Evolutionary conservation across 139 green algal species (phyloP).

Genomic region (Coccomyxa sp.): DNA sequence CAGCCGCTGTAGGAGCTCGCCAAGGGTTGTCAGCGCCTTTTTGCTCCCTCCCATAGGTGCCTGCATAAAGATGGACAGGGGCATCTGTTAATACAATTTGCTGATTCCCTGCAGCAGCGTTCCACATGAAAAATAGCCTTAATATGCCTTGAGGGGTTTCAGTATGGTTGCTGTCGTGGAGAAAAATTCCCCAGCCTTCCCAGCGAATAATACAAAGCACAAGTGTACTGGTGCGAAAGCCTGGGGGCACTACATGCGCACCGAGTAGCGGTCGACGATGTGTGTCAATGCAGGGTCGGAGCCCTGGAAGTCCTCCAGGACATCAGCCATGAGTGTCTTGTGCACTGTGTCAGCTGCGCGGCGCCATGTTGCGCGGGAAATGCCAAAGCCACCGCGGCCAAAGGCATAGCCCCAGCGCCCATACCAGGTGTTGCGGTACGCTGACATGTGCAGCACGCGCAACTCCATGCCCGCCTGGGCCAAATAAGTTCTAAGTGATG

Average conservation of each 20-base stretch:
- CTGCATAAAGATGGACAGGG: too few relatives aligned
- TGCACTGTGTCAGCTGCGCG: slow-evolving; percentile 43
- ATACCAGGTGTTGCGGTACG: slow-evolving; percentile 77
- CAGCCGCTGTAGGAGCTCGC: slow-evolving; percentile 53
- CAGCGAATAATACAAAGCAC: neutral
- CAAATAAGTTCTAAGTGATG: neutral
- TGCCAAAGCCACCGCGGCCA: slow-evolving; percentile 81
- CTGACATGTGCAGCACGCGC: slow-evolving; percentile 76
- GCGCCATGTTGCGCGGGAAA: slow-evolving; percentile 30
- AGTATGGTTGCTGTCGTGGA: neutral
- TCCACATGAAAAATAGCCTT: too few relatives aligned
- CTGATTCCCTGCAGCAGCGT: too few relatives aligned
- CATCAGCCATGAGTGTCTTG: slow-evolving; percentile 27
- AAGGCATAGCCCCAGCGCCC: slow-evolving; percentile 90
- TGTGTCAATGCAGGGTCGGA: slow-evolving; percentile 30
- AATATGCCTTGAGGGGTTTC: neutral
- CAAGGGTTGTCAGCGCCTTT: slow-evolving; percentile 35
- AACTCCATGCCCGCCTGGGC: slow-evolving; percentile 79
- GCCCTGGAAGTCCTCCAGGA: slow-evolving; percentile 54
- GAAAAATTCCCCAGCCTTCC: neutral
- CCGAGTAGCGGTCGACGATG: slow-evolving; percentile 55
- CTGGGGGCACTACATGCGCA: neutral
- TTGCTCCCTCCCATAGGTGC: neutral
- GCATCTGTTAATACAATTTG: too few relatives aligned
- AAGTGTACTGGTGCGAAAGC: neutral